Conservation (phyloP, 768 basidiomycete species). For the Cystobasidium onofrii region DNA sequence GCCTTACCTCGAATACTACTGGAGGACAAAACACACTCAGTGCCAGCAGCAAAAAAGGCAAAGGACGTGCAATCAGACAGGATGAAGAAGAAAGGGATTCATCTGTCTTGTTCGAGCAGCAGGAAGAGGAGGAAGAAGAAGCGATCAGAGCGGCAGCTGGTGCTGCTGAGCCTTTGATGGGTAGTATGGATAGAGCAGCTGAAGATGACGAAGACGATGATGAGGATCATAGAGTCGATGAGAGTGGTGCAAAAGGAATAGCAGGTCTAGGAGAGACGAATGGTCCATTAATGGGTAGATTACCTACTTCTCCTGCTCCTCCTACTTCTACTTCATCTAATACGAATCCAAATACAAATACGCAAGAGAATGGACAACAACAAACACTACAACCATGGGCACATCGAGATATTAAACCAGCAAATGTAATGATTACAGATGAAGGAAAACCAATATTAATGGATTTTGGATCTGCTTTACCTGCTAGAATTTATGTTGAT, state of each 20-base stretch:
- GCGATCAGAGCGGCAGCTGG: constrained; percentile 22
- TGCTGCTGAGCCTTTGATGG: constrained; percentile 30
- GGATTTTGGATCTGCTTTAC: constrained; percentile 91
- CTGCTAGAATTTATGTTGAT: constrained; percentile 72
- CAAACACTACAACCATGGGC: constrained; percentile 75
- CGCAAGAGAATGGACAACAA: background rate
- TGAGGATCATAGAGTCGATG: constrained; percentile 41
- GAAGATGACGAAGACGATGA: constrained; percentile 40
- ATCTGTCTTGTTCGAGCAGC: constrained; percentile 28
- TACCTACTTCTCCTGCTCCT: background rate
- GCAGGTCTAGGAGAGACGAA: constrained; percentile 11
- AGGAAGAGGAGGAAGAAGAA: constrained; percentile 24
- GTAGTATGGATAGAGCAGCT: constrained; percentile 9
- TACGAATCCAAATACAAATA: too few relatives aligned
- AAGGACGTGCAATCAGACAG: constrained; percentile 42
- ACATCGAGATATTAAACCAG: constrained; percentile 78
- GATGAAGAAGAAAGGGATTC: constrained; percentile 48
- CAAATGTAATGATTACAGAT: constrained; percentile 91
- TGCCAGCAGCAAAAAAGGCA: background rate
- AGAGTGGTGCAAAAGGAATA: constrained; percentile 36
- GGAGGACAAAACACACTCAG: too few relatives aligned
- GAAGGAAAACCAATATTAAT: constrained; percentile 84
- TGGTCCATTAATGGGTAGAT: constrained; percentile 4
- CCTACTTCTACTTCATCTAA: background rate
- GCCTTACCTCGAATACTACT: background rate